Evolutionary conservation across 2,329 filamentous ascomycete species (phyloP).

Genomic region (Diplodia seriata): DNA sequence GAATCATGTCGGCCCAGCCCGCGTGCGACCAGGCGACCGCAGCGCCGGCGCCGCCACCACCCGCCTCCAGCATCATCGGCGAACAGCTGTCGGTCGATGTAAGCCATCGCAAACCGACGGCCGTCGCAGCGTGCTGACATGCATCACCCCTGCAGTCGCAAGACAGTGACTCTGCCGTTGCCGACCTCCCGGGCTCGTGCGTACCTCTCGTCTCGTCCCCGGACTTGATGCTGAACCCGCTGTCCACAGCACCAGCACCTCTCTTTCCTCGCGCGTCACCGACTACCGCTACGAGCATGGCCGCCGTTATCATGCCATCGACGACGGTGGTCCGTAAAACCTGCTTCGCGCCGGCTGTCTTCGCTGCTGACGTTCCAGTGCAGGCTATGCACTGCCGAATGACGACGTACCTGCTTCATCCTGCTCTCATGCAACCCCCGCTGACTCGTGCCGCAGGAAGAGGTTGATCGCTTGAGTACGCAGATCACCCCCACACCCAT

Average conservation of each 20-base stretch:
- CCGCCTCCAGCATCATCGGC: conserved; percentile 27
- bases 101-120: neutral
- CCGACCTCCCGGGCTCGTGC: conserved; percentile 26
- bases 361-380: neutral
- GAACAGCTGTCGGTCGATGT: conserved; percentile 30
- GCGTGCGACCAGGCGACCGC: neutral
- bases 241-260: conserved; percentile 32
- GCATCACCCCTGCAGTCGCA: conserved; percentile 5
- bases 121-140: conserved; percentile 18
- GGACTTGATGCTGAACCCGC: neutral
- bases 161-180: conserved; percentile 31
- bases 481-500: neutral
- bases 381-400: conserved; percentile 39
- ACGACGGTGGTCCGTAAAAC: conserved; percentile 25
- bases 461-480: conserved; percentile 37
- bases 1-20: conserved; percentile 3
- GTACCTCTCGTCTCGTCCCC: neutral
- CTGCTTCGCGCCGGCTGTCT: neutral
- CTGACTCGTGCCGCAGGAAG: conserved; percentile 34
- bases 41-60: no score
- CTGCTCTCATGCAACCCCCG: neutral
- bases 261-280: conserved; percentile 31
- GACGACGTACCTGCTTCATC: conserved; percentile 35
- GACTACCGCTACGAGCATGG: conserved; percentile 32
- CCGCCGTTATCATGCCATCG: conserved; percentile 33